phyloP scores from a whole-genome alignment of 495 filamentous ascomycete genomes.

The Lineolata rhizophorae region DNA sequence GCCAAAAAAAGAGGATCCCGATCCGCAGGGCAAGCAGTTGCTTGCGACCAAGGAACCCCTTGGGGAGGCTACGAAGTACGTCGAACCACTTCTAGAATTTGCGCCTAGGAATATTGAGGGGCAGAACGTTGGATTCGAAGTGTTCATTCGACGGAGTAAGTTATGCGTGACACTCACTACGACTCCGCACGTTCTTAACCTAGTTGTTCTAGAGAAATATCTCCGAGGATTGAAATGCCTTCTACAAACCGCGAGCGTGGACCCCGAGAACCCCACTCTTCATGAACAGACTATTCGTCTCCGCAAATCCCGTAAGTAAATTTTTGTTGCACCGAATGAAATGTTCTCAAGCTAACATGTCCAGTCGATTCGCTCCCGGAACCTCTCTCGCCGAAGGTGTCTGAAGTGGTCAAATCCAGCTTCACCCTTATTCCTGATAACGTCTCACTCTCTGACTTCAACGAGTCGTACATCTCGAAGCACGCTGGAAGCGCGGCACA shows the following conservation, averaged over 20 bases:
- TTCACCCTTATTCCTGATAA: constrained; percentile 34
- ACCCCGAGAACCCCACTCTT: constrained; percentile 48
- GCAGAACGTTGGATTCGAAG: constrained; percentile 76
- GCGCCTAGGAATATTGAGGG: constrained; percentile 62
- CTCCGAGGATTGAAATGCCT: constrained; percentile 72
- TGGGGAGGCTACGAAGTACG: constrained; percentile 69
- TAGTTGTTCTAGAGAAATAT: constrained; percentile 41
- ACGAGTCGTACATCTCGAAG: constrained; percentile 38
- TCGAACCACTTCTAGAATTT: constrained; percentile 57
- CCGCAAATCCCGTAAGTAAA: constrained; percentile 28
- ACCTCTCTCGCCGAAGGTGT: constrained; percentile 34
- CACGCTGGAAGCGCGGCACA: constrained; percentile 42
- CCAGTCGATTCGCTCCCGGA: constrained; percentile 29
- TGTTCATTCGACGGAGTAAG: constrained; percentile 59
- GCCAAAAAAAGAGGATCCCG: constrained; percentile 60
- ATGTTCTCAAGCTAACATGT: constrained; percentile 1
- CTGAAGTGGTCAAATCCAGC: constrained; percentile 41
- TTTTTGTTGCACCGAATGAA: not conserved
- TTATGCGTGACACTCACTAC: constrained; percentile 11
- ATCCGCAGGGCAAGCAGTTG: constrained; percentile 62
- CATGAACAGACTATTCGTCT: constrained; percentile 58
- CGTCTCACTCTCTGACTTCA: constrained; percentile 39
- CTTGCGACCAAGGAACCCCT: constrained; percentile 63
- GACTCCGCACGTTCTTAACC: constrained; percentile 9
- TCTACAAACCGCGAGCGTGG: constrained; percentile 43